Conservation (phyloP, 495 filamentous ascomycete genomes). For the Delitschia confertaspora region DNA sequence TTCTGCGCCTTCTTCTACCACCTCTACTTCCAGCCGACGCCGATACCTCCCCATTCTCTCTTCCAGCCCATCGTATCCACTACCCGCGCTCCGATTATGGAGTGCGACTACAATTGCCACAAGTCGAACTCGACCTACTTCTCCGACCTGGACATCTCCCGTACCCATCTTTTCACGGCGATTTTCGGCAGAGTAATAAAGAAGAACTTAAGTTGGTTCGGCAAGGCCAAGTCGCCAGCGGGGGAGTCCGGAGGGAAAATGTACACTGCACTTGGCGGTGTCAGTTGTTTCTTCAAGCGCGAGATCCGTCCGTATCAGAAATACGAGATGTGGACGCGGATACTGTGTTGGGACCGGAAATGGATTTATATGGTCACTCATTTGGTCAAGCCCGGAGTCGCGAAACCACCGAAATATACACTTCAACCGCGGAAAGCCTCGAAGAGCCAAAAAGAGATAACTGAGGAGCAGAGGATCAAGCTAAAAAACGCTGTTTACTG, state of each 20-base stretch:
- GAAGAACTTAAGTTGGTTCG: constrained; percentile 2
- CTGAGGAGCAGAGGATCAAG: constrained; percentile 39
- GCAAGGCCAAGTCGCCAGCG: not conserved
- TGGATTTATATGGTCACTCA: constrained; percentile 72
- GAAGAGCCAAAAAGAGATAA: constrained; percentile 29
- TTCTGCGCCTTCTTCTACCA: constrained; percentile 55
- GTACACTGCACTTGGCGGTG: constrained; percentile 55
- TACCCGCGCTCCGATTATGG: constrained; percentile 51
- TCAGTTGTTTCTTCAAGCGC: constrained; percentile 55
- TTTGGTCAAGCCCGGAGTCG: constrained; percentile 56
- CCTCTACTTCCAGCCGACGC: constrained; percentile 43
- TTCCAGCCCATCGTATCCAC: constrained; percentile 58
- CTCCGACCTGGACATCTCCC: constrained; percentile 60
- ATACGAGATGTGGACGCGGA: constrained; percentile 58
- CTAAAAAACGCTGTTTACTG: constrained; percentile 50
- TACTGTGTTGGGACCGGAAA: constrained; percentile 71
- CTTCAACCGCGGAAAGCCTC: constrained; percentile 40
- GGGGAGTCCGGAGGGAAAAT: constrained; percentile 32
- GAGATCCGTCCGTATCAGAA: constrained; percentile 59
- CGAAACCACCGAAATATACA: constrained; percentile 41
- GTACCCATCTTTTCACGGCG: constrained; percentile 52
- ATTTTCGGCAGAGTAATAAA: constrained; percentile 50
- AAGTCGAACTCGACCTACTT: constrained; percentile 75
- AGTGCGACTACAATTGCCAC: constrained; percentile 78
- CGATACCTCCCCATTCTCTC: constrained; percentile 39